These are phyloP conservation scores for Geosmithia putterillii DNA, from an alignment of 2,329 filamentous ascomycete genomes.

Conservation along the genomic window DNA sequence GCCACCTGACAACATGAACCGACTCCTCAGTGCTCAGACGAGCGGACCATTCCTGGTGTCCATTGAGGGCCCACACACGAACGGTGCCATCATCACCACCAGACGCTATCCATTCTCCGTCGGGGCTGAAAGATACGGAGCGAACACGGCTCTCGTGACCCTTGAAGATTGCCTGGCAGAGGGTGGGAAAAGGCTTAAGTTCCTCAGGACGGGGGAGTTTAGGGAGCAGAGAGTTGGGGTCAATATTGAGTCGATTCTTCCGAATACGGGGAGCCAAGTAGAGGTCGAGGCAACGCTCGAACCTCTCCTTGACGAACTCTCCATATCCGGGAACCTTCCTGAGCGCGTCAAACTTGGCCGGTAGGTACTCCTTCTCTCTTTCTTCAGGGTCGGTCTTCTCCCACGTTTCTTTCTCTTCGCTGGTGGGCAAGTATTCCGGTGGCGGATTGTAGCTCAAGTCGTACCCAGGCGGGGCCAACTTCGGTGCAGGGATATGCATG, in stretches of 20 bases:
- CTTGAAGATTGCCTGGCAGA: slow-evolving; percentile 74
- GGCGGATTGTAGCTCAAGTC: slow-evolving; percentile 96
- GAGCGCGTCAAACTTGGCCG: slow-evolving; percentile 69
- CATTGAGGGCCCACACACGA: slow-evolving; percentile 83
- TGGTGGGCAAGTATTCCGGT: slow-evolving; percentile 80
- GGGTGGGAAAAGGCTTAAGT: slow-evolving; percentile 86
- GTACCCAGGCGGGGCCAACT: slow-evolving; percentile 84
- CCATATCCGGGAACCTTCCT: slow-evolving; percentile 89
- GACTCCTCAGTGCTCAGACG: slow-evolving; percentile 67
- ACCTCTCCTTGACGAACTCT: slow-evolving; percentile 85
- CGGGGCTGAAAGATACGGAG: slow-evolving; percentile 72
- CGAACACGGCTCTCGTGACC: slow-evolving; percentile 85
- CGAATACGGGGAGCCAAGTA: slow-evolving; percentile 88
- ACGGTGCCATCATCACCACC: slow-evolving; percentile 92
- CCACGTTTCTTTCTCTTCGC: slow-evolving; percentile 76
- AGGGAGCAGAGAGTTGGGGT: slow-evolving; percentile 81
- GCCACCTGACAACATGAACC: slow-evolving; percentile 81
- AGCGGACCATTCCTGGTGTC: slow-evolving; percentile 76
- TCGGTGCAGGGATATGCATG: slow-evolving; percentile 93
- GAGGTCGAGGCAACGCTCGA: slow-evolving; percentile 88
- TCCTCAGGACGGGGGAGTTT: slow-evolving; percentile 91
- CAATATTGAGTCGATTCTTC: slow-evolving; percentile 91
- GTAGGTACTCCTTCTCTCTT: slow-evolving; percentile 77
- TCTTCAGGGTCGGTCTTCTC: slow-evolving; percentile 81
- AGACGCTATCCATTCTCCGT: slow-evolving; percentile 74